These are phyloP conservation scores for Sarcomyxa edulis DNA, from an alignment of 768 basidiomycete genomes.

Conservation along the genomic window DNA sequence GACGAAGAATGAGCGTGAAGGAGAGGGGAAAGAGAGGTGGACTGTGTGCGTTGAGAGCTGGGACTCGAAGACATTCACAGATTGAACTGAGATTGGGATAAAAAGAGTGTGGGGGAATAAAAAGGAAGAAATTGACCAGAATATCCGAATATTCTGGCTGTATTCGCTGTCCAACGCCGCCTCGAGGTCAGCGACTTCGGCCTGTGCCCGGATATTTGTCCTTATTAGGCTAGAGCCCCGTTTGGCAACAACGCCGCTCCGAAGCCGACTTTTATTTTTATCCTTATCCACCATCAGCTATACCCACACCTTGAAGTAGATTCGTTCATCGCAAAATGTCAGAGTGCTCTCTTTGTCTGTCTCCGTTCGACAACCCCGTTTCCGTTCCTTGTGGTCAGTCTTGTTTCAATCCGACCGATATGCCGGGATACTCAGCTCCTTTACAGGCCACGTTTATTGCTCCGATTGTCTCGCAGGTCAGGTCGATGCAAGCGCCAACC, in stretches of 20 bases:
- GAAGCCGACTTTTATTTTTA: too few relatives aligned
- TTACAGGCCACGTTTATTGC: conserved; percentile 67
- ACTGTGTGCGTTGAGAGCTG: conserved; percentile 8
- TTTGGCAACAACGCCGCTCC: too few relatives aligned
- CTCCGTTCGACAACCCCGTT: not conserved
- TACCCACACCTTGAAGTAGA: too few relatives aligned
- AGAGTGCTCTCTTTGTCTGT: conserved; percentile 3
- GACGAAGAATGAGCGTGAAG: conserved; percentile 25
- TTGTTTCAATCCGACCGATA: not conserved
- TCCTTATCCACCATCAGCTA: too few relatives aligned
- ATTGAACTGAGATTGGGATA: too few relatives aligned
- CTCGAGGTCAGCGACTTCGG: not conserved
- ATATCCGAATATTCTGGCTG: not conserved
- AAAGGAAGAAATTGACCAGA: not conserved
- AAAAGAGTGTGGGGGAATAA: too few relatives aligned
- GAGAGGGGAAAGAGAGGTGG: conserved; percentile 22
- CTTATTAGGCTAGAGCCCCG: too few relatives aligned
- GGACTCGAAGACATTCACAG: conserved; percentile 29
- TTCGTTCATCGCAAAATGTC: too few relatives aligned
- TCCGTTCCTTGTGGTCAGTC: conserved; percentile 9
- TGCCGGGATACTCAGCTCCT: too few relatives aligned
- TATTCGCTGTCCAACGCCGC: not conserved
- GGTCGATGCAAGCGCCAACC: conserved; percentile 28
- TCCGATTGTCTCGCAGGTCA: conserved; percentile 45
- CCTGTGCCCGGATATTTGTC: not conserved